Conservation (phyloP, 805 yeast genomes). For the Ogataea chonburiensis region DNA sequence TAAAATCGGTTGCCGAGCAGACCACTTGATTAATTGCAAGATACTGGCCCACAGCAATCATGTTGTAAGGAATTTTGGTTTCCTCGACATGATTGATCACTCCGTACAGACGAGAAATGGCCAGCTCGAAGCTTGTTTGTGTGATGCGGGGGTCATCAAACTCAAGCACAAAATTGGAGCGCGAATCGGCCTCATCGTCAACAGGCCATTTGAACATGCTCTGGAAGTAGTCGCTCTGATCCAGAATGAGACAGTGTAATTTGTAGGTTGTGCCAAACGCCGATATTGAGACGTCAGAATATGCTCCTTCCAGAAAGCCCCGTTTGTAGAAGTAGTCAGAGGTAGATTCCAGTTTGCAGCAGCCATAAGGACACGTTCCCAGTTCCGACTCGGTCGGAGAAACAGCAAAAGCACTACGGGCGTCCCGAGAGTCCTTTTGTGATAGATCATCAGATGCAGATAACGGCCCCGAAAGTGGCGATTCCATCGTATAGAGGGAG, state of each 20-base stretch:
- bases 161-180: constrained; percentile 27
- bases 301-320: constrained; percentile 45
- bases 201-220: constrained; percentile 46
- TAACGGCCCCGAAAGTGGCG: constrained; percentile 8
- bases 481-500: constrained; percentile 4
- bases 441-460: constrained; percentile 15
- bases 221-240: constrained; percentile 47
- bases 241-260: constrained; percentile 47
- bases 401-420: background rate
- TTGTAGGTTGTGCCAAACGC: constrained; percentile 46
- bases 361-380: constrained; percentile 28
- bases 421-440: constrained; percentile 10
- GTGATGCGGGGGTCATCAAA: constrained; percentile 44
- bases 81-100: constrained; percentile 35
- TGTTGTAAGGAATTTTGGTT: constrained; percentile 36
- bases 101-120: constrained; percentile 48
- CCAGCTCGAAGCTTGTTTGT: constrained; percentile 47
- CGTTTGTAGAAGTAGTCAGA: constrained; percentile 36
- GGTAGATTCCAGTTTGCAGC: constrained; percentile 24
- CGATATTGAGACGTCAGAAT: constrained; percentile 46
- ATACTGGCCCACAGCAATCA: constrained; percentile 52
- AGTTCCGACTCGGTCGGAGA: constrained; percentile 9
- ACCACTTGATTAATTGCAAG: constrained; percentile 46
- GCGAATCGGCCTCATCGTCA: constrained; percentile 5
- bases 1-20: constrained; percentile 40